phyloP scores from a whole-genome alignment of 441 rosid genomes.

The Bocquillonia castaneifolia region DNA sequence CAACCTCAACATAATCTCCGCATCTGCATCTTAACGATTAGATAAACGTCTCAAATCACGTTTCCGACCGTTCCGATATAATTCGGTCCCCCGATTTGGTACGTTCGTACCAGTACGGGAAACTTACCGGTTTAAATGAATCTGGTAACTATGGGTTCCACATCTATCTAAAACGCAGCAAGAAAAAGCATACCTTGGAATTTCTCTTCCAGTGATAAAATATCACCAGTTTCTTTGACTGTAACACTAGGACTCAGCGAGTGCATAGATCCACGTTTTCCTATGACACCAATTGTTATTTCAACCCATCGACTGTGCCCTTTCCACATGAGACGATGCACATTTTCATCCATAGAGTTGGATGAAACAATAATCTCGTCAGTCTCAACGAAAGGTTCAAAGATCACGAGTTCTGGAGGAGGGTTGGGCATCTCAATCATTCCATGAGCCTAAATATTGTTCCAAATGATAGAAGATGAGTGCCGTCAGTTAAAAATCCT shows the following conservation, averaged over 20 bases:
- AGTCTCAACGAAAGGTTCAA: conserved; percentile 89
- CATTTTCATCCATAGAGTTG: conserved; percentile 36
- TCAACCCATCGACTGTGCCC: conserved; percentile 81
- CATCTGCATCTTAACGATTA: too few species aligned
- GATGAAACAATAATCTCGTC: conserved; percentile 74
- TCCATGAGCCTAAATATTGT: conserved; percentile 62
- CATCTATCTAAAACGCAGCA: neutral
- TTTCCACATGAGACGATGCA: conserved; percentile 56
- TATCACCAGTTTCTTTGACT: conserved; percentile 87
- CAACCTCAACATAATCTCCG: too few species aligned
- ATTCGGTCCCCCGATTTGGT: too few species aligned
- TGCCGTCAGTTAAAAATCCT: neutral
- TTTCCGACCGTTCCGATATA: too few species aligned
- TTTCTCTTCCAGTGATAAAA: conserved; percentile 92
- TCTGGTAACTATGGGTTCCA: too few species aligned
- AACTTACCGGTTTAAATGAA: too few species aligned
- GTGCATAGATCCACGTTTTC: conserved; percentile 69
- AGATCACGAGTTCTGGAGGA: conserved; percentile 71
- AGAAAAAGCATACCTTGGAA: conserved; percentile 62
- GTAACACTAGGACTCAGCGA: conserved; percentile 85
- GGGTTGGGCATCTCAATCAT: conserved; percentile 95
- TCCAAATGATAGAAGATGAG: conserved; percentile 16
- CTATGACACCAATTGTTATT: conserved; percentile 84
- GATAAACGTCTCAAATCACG: too few species aligned
- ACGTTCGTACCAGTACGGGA: too few species aligned